A percentile compares a stretch with the other conserved stretches of the same genome.
These are phyloP conservation scores for Keqinozyma sinolaborantium DNA, from an alignment of 1,139 yeast species.

Conservation along the genomic window DNA sequence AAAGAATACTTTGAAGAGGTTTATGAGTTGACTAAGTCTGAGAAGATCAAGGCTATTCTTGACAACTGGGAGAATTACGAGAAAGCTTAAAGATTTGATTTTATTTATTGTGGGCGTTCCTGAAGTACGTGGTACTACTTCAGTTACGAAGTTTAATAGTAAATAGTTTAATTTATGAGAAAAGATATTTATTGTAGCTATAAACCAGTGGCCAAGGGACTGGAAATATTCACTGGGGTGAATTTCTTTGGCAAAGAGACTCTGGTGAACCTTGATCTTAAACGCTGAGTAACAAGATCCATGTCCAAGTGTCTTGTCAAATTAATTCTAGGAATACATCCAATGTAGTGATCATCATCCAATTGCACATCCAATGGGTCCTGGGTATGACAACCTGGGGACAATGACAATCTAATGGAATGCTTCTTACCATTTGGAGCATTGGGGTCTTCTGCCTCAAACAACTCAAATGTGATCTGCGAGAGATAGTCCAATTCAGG, in stretches of 20 bases:
- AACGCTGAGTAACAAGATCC: constrained; percentile 80
- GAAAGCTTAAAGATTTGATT: constrained; percentile 26
- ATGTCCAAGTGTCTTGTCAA: constrained; percentile 91
- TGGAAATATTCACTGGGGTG: constrained; percentile 83
- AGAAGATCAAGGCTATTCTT: constrained; percentile 81
- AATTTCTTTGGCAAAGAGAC: constrained; percentile 89
- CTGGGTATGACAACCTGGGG: constrained; percentile 98
- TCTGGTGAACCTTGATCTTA: constrained; percentile 78
- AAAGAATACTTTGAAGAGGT: constrained; percentile 97
- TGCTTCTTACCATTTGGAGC: constrained; percentile 69
- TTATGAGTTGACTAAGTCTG: constrained; percentile 85
- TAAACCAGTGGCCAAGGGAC: constrained; percentile 46
- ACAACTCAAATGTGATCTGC: constrained; percentile 90
- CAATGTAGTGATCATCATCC: constrained; percentile 94
- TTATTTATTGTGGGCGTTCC: not conserved
- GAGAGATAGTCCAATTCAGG: constrained; percentile 96
- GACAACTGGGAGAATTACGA: constrained; percentile 94
- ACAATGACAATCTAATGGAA: constrained; percentile 80
- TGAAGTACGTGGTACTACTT: constrained; percentile 5
- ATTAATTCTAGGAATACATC: constrained; percentile 88
- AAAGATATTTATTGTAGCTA: constrained; percentile 4
- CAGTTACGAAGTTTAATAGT: constrained; percentile 1
- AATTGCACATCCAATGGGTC: constrained; percentile 96
- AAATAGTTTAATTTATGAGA: constrained; percentile 1
- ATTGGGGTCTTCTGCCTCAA: constrained; percentile 70